Evolutionary conservation across 2,329 filamentous ascomycete species (phyloP), one percentile per base, ranked within the genome.

Genomic region (Aspergillus caelatus): DNA sequence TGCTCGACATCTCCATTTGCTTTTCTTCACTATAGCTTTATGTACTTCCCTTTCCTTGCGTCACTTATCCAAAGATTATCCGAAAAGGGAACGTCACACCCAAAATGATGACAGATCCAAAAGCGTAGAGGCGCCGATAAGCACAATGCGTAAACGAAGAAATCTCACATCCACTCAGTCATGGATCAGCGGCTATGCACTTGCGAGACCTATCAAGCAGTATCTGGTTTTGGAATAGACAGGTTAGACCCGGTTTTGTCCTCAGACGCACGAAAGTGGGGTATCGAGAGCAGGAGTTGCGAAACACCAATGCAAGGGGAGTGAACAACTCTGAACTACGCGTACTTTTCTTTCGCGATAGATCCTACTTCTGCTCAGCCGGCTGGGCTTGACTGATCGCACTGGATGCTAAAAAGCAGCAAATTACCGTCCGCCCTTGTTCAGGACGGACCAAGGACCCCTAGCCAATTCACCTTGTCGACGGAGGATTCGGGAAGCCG

Each of bases 361-460:
- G 30, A 34, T 39, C 26, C 34, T 19, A 36, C 52, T 26, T 55
- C 32, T 21, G 52, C 32, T 23, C 12, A 12, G 52, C 52, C 30
- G 19, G 30, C 41, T 57, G 59, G 23, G 41, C 23, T 41, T 34
- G 34, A 54, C 55, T 39, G n/a, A 19, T 48, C 34, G n/a, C 46
- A 39, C 56, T 55, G 61, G 52, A 56, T 46, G 21, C 56, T 59
- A 56, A 66, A 60, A 64, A 54, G 62, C 53, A 71, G 71, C 65
- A 71, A 76, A 74, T 82, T 82, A 82, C 79, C 80, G 81, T 83
- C 81, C 81, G 81, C 78, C 80, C 80, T 80, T 77, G 65, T 78
- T 82, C 79, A 83, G 80, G 81, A 82, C 81, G 81, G 81, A 83
- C 80, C 76, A 70, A 74, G 71, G 70, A 78, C 80, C 80, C 76